Conservation (phyloP, 78 protist genomes). For the Isochrysis galbana region DNA sequence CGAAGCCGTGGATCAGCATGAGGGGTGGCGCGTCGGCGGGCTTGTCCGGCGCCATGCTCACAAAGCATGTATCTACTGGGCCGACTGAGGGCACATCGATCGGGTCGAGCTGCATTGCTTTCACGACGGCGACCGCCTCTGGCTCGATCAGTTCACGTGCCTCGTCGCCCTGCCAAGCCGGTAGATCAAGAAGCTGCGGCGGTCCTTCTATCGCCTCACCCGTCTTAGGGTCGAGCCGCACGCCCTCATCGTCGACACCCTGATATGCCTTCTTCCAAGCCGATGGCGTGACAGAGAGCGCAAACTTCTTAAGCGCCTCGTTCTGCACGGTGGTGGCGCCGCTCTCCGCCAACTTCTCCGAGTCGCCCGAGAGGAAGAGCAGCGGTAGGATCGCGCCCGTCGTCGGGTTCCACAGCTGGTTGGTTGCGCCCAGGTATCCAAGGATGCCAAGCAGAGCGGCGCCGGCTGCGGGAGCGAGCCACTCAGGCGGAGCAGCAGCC, state of each 20-base stretch:
- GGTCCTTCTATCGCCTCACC: neutral
- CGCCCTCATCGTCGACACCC: neutral
- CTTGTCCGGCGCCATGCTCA: neutral
- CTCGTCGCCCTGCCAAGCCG: conserved; percentile 7
- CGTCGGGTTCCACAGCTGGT: too few relatives aligned
- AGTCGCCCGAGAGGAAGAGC: neutral
- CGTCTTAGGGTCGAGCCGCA: neutral
- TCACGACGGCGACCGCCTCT: neutral
- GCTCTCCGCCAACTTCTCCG: neutral
- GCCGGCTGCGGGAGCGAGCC: too few relatives aligned
- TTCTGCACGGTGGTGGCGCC: neutral
- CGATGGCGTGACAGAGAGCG: neutral
- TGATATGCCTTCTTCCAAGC: conserved; percentile 5
- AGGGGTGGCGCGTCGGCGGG: neutral
- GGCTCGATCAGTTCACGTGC: neutral
- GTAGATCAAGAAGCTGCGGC: neutral
- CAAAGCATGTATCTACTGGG: neutral
- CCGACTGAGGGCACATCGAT: neutral
- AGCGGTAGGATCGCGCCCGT: neutral
- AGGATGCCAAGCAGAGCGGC: too few relatives aligned
- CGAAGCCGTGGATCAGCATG: conserved; percentile 15
- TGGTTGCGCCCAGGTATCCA: too few relatives aligned
- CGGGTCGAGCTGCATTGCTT: neutral
- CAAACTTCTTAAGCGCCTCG: neutral
- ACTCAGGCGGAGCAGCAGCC: too few relatives aligned